Percentiles rank a stretch among this genome's conserved stretches.
phyloP scores from a whole-genome alignment of 495 filamentous ascomycete species.

The Hypomontagnella monticulosa region DNA sequence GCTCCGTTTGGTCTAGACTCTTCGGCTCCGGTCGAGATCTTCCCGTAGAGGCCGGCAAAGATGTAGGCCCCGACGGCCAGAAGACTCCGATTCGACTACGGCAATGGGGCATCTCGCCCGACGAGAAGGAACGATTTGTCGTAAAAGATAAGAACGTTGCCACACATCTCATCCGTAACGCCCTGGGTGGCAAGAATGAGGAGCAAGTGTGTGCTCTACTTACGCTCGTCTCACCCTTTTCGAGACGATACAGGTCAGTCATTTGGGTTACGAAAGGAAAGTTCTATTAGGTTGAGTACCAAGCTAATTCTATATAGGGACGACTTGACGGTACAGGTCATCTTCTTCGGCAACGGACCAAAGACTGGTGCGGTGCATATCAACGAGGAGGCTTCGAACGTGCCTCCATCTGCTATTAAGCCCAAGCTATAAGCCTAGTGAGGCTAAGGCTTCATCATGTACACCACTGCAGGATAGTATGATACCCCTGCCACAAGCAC shows the following conservation, averaged over 20 bases:
- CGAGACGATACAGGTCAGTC: slow-evolving; percentile 81
- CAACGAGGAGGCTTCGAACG: slow-evolving; percentile 86
- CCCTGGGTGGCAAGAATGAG: slow-evolving; percentile 89
- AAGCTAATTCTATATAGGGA: slow-evolving; percentile 57
- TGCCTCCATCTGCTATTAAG: slow-evolving; percentile 59
- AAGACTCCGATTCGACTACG: slow-evolving; percentile 82
- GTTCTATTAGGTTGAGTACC: slow-evolving; percentile 15
- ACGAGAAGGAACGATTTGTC: slow-evolving; percentile 80
- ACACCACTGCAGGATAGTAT: slow-evolving; percentile 1
- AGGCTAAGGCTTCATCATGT: slow-evolving; percentile 4
- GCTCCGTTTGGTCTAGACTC: slow-evolving; percentile 64
- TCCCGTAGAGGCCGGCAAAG: slow-evolving; percentile 62
- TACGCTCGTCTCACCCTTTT: slow-evolving; percentile 90
- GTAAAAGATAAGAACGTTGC: slow-evolving; percentile 97
- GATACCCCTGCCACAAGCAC: neutral
- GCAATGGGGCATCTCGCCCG: slow-evolving; percentile 80
- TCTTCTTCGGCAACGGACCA: slow-evolving; percentile 92
- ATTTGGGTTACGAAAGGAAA: neutral
- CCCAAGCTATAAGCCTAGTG: slow-evolving; percentile 50
- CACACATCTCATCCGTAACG: slow-evolving; percentile 95
- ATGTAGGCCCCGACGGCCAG: slow-evolving; percentile 58
- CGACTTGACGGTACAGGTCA: slow-evolving; percentile 96
- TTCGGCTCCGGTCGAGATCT: slow-evolving; percentile 64
- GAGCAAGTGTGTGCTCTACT: slow-evolving; percentile 95
- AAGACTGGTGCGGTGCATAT: slow-evolving; percentile 77